phyloP scores from a whole-genome alignment of 768 basidiomycete species.

The Tulasnella sp. region DNA sequence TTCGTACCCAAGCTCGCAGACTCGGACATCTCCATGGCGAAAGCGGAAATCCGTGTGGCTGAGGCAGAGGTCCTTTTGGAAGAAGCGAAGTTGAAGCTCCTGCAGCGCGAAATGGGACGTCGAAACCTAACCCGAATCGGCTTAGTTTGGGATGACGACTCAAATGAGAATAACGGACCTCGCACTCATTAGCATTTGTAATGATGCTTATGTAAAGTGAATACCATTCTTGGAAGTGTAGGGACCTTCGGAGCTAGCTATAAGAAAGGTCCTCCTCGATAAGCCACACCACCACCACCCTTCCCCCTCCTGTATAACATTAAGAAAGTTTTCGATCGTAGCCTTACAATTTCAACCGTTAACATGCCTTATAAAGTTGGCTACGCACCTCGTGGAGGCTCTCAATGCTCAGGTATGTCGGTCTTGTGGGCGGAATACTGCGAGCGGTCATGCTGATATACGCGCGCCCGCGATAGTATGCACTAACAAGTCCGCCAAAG shows the following conservation, averaged over 20 bases:
- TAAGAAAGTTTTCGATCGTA: neutral
- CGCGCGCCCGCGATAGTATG: neutral
- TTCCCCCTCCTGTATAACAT: neutral
- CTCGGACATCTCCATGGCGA: neutral
- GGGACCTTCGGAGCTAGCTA: no score
- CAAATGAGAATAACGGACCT: neutral
- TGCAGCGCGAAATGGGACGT: neutral
- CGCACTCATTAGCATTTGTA: neutral
- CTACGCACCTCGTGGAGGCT: neutral
- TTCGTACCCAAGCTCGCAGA: neutral
- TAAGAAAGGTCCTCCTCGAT: neutral
- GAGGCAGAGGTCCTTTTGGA: neutral
- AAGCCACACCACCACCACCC: neutral
- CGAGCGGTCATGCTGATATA: neutral
- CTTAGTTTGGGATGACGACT: neutral
- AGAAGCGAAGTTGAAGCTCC: neutral
- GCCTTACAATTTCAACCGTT: neutral
- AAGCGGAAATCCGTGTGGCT: neutral
- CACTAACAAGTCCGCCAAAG: neutral
- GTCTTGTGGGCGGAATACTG: neutral
- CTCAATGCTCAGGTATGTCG: neutral
- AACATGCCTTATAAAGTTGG: neutral
- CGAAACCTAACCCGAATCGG: neutral
- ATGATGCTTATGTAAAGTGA: neutral
- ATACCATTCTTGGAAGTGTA: neutral